Evolutionary conservation across 2,329 filamentous ascomycete species (phyloP), one percentile per base, ranked within the genome.

Genomic region (Furcasterigmium sp.): DNA sequence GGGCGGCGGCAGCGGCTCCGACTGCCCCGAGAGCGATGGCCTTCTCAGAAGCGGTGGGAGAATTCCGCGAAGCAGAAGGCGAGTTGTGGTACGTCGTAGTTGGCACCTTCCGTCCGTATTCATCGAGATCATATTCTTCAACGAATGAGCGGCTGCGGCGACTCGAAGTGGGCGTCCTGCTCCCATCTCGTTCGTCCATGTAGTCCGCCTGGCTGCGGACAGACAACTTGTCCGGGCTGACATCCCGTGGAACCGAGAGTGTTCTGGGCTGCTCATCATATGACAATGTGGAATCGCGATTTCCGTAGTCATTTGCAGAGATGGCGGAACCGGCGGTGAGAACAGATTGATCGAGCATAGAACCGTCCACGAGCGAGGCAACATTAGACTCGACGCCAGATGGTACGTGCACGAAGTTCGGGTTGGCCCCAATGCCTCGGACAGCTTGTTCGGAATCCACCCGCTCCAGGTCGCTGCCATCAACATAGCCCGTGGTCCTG

Each of bases 341-440:
- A 11, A 84, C 78, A 3, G 89, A 94, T 41, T 76, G 76, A 5
- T 80, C 76, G 14, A 80, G 60, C 61, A 76, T 69, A 1, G 89
- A 91, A 15, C 90, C 88, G 53, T 93, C 85, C 2, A 84, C 69
- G 7, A 97, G 70, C 14, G 91, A 96, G 8, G 91, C 91, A 10
- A 97, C 91, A 9, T 86, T 87, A 13, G 91, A 96, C 62, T 96
- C 91, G 0, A 95, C 82, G 3, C 78, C 88, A 26, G 82, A 58
- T 2, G 79, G 80, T 21, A 30, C 38, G 53, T 90, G 82, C 3
- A 94, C 76, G 56, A 89, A 84, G 51, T 87, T 76, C 2, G 89
- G 84, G 53, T 87, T 95, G 10, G 82, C 82, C 34, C 78, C 84
- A 37, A 89, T 67, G 17, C 78, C 80, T 23, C 78, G 80, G 20